A percentile compares a stretch with the other conserved stretches of the same genome.
These are phyloP conservation scores for Elsinoe ampelina DNA, from an alignment of 2,329 filamentous ascomycete genomes.

Conservation along the genomic window DNA sequence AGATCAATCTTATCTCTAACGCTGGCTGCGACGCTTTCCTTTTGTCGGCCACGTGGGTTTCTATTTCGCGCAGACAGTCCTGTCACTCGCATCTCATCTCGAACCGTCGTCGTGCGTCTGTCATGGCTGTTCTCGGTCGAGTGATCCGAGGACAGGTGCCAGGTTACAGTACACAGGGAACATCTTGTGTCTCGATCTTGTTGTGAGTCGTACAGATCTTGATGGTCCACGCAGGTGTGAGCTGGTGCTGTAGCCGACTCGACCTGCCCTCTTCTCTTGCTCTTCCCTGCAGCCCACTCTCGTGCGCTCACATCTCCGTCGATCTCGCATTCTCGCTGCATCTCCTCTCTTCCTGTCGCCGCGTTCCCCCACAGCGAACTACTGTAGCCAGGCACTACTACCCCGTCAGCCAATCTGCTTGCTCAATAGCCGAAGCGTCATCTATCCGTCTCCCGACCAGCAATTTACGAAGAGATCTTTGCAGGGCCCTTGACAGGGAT, in stretches of 20 bases:
- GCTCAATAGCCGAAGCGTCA: constrained; percentile 8
- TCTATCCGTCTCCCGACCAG: constrained; percentile 8
- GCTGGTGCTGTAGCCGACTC: background rate
- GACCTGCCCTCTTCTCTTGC: background rate
- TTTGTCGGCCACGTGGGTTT: background rate
- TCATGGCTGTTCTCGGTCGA: background rate
- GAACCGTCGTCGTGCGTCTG: background rate
- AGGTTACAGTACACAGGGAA: no score
- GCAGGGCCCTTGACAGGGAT: background rate
- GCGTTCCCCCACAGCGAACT: constrained; percentile 6
- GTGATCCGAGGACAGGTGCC: background rate
- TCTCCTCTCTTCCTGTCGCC: background rate
- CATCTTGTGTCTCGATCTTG: background rate
- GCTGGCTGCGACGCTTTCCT: background rate
- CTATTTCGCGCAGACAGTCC: background rate
- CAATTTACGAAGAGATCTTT: background rate
- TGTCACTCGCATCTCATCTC: background rate
- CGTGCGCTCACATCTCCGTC: background rate
- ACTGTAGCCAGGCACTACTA: constrained; percentile 9
- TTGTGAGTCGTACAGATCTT: background rate
- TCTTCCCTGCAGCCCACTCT: constrained; percentile 1
- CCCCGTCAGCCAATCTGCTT: background rate
- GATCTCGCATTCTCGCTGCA: no score
- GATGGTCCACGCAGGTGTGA: background rate
- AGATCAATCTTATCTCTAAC: constrained; percentile 11